Percentiles rank a stretch among this genome's conserved stretches.
Conservation (phyloP, 495 filamentous ascomycete genomes). For the Neurospora hispaniola region DNA sequence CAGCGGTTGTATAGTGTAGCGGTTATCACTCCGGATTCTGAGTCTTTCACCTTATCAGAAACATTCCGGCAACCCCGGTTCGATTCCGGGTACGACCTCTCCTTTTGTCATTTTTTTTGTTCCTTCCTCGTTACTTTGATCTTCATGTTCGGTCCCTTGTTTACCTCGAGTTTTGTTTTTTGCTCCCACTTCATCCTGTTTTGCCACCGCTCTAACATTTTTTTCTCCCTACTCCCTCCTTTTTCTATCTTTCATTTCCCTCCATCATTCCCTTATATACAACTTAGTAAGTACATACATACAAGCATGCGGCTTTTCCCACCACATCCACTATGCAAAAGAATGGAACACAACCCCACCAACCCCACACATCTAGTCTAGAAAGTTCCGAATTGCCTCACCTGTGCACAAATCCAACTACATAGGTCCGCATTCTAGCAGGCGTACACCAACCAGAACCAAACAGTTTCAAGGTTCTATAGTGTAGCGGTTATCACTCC, state of each 20-base stretch:
- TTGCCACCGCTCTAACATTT: no score
- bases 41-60: neutral
- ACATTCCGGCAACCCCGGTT: slow-evolving; percentile 3
- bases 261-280: neutral
- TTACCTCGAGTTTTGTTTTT: no score
- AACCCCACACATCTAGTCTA: neutral
- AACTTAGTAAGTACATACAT: no score
- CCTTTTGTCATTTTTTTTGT: neutral
- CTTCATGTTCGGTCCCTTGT: no score
- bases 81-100: slow-evolving; percentile 14
- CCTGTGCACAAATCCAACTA: no score
- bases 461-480: neutral
- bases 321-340: neutral
- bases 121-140: no score
- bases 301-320: neutral
- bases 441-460: neutral
- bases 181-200: no score
- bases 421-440: neutral
- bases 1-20: neutral
- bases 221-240: no score
- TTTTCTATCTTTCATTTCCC: no score
- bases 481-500: neutral
- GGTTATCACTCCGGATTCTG: neutral
- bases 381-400: neutral
- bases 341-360: no score